Conservation (phyloP, 768 basidiomycete genomes). For the Sporobolomyces phaffii region DNA sequence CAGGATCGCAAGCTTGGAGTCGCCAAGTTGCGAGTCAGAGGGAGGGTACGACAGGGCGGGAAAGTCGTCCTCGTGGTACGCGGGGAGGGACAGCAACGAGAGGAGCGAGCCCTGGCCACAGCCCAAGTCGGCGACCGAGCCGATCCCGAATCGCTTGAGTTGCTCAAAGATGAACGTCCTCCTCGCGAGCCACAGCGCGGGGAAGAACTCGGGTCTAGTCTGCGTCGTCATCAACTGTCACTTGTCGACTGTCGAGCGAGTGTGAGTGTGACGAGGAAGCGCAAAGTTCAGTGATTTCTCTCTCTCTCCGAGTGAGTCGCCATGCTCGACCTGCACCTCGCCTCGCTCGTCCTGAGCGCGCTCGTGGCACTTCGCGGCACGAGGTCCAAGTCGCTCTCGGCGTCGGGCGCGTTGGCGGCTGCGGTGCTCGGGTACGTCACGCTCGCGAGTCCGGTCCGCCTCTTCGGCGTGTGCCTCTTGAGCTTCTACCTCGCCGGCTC, state of each 20-base stretch:
- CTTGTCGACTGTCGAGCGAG: no score
- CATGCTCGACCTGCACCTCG: background rate
- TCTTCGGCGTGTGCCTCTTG: constrained; percentile 63
- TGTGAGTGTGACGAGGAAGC: no score
- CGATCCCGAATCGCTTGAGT: constrained; percentile 20
- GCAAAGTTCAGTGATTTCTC: no score
- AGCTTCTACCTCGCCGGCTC: constrained; percentile 75
- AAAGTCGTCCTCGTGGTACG: constrained; percentile 59
- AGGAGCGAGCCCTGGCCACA: constrained; percentile 77
- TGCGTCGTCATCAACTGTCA: background rate
- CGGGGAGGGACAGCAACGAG: constrained; percentile 63
- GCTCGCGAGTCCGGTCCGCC: constrained; percentile 61
- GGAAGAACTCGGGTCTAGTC: constrained; percentile 37
- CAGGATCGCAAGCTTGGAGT: constrained; percentile 41
- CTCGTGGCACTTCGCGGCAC: constrained; percentile 58
- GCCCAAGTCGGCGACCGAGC: constrained; percentile 63
- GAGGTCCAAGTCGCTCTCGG: constrained; percentile 67
- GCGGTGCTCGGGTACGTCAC: constrained; percentile 67
- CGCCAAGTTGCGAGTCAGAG: no score
- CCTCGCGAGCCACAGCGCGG: constrained; percentile 33
- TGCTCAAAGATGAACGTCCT: constrained; percentile 14
- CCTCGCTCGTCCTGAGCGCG: constrained; percentile 47
- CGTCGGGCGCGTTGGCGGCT: constrained; percentile 68
- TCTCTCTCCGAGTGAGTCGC: background rate
- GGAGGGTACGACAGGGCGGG: constrained; percentile 26